A percentile compares a stretch with the other conserved stretches of the same genome.
Conservation (phyloP, 2,329 filamentous ascomycete genomes). For the Penicillium hesseltinei region DNA sequence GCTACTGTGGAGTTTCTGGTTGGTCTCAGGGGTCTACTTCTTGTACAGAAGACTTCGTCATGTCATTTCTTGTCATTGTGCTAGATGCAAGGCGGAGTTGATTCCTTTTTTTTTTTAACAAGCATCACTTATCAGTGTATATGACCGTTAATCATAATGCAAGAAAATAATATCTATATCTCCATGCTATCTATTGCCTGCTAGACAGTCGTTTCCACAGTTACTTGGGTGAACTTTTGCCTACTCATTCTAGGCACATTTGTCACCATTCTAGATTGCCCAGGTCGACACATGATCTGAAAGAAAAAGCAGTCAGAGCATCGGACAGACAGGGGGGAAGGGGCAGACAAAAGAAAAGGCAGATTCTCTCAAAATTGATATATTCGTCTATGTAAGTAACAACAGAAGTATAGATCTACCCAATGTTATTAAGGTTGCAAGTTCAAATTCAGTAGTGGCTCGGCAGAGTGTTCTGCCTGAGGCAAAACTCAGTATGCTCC, state of each 20-base stretch:
- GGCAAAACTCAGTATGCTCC: not conserved
- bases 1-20: conserved; percentile 18
- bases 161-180: not conserved
- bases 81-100: conserved; percentile 5
- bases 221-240: not conserved
- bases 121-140: conserved; percentile 26
- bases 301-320: not conserved
- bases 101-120: conserved; percentile 1
- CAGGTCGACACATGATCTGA: not conserved
- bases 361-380: not conserved
- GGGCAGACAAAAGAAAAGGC: too few relatives aligned
- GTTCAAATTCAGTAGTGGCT: not conserved
- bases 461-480: not conserved
- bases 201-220: not conserved
- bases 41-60: conserved; percentile 18
- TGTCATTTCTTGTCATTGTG: not conserved
- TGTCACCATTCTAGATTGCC: not conserved
- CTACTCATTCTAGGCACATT: not conserved
- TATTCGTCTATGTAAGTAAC: not conserved
- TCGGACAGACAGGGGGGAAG: not conserved
- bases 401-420: not conserved
- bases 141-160: conserved; percentile 25
- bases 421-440: not conserved
- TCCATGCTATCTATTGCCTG: not conserved
- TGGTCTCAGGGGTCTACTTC: conserved; percentile 8